Conservation (phyloP, 2,329 filamentous ascomycete species). For the Fusarium sp. region DNA sequence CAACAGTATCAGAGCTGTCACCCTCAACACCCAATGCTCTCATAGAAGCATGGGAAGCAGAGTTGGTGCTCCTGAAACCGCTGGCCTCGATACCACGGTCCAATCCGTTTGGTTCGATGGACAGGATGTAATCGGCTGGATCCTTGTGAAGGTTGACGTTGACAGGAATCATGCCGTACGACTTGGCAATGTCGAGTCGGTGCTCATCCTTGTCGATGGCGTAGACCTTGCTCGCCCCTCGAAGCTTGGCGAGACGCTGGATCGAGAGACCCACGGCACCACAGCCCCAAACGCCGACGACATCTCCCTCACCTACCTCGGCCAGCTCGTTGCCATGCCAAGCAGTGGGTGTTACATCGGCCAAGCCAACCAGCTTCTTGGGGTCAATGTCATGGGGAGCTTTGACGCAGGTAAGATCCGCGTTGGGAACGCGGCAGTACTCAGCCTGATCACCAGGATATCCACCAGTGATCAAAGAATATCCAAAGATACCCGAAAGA, state of each 20-base stretch:
- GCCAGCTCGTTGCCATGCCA: constrained; percentile 2
- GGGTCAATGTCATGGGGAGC: neutral
- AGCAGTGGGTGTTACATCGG: constrained; percentile 2
- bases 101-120: neutral
- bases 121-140: neutral
- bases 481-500: neutral
- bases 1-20: constrained; percentile 4
- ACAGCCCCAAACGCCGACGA: constrained; percentile 6
- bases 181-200: neutral
- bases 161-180: neutral
- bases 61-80: constrained; percentile 7
- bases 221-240: neutral
- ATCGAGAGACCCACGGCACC: constrained; percentile 2
- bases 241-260: constrained; percentile 2
- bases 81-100: constrained; percentile 3
- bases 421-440: neutral
- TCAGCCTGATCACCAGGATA: constrained; percentile 2
- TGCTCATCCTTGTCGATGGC: constrained; percentile 8
- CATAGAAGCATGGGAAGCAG: neutral
- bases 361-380: neutral
- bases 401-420: constrained; percentile 5
- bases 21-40: constrained; percentile 2
- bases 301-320: neutral
- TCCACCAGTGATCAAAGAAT: constrained; percentile 1
- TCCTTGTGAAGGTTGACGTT: neutral